Base-by-base conservation (phyloP, 169 alveolate species). In the Eimeria brunetti region DNA sequence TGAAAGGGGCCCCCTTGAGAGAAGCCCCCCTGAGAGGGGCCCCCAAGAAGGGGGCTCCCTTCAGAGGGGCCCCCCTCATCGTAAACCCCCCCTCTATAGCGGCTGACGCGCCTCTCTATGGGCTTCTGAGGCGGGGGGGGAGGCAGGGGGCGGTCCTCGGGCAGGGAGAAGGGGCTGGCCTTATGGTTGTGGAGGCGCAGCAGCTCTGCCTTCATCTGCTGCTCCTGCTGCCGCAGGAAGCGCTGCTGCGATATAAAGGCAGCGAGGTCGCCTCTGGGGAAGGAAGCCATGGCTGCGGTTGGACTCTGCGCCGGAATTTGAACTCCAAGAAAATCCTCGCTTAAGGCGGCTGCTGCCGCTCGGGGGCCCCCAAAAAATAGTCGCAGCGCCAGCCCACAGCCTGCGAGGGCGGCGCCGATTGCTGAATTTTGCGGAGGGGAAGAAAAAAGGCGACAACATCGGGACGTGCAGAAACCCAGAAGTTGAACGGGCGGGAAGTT, bases 101-200 rank as follows among this genome's bases (percentile, higher is more conserved):
- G 78, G 64, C 30, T 18, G 44, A 41, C n/a, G 22, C 92, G 92
- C 44, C 92, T 24, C 62, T 86, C 92, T 18, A 86, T 86, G 5
- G 92, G 92, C 64, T 60, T 22, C 64, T 86, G 92, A 41, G 92
- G 92, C 1, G 92, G 92, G 9, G 92, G 92, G 30, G 92, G 92
- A 86, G 92, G 80, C 67, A 86, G 67, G 7, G 92, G 92, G 12
- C 92, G 7, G 62, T 86, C 78, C 64, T 86, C 51, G 14, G 83
- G 64, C 7, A 62, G 38, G 69, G 76, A 64, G 12, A 86, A 86
- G 9, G 92, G 83, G 64, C 1, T 58, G 46, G 24, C 6, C 69
- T n/a, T n/a, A n/a, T n/a, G n/a, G n/a, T 53, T n/a, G 4, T 60
- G 62, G 9, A 60, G 83, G 0, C 92, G 92, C 62, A 86, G 58